phyloP scores from a whole-genome alignment of 2,329 filamentous ascomycete species.

The Colletotrichum echinochloae region DNA sequence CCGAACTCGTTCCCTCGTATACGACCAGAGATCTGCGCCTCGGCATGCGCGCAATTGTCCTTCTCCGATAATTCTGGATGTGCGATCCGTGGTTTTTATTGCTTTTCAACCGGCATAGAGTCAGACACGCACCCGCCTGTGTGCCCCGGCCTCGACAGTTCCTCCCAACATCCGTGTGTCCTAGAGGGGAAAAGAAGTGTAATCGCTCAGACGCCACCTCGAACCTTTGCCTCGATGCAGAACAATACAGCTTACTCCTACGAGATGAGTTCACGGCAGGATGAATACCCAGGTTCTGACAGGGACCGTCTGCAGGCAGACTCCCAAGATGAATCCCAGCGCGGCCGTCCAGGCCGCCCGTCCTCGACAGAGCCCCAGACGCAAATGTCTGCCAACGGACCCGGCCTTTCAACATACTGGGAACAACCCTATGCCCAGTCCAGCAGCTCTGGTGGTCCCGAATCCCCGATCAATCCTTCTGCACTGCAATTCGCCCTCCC shows the following conservation, averaged over 20 bases:
- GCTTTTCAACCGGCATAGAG: conserved; percentile 19
- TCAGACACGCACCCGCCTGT: not conserved
- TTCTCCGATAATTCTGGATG: conserved; percentile 14
- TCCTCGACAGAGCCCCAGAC: conserved; percentile 9
- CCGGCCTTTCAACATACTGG: conserved; percentile 65
- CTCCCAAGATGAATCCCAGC: conserved; percentile 28
- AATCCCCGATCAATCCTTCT: conserved; percentile 65
- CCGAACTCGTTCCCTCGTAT: not conserved
- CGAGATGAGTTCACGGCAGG: conserved; percentile 36
- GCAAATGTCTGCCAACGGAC: conserved; percentile 49
- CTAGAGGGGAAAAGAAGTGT: not conserved
- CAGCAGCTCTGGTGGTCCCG: conserved; percentile 52
- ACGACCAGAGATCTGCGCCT: not conserved
- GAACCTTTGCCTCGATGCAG: conserved; percentile 5
- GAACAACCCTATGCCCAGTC: conserved; percentile 58
- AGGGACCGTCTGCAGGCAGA: conserved; percentile 42
- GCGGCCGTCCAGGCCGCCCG: conserved; percentile 25
- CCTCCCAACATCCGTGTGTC: not conserved
- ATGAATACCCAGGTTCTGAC: conserved; percentile 12
- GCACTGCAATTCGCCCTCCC: conserved; percentile 68
- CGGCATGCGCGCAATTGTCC: conserved; percentile 23
- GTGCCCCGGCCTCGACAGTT: not conserved
- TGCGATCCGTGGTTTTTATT: conserved; percentile 14
- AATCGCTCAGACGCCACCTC: not conserved
- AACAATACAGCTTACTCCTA: conserved; percentile 18